Evolutionary conservation across 257 asterid species (phyloP).

Genomic region (Datura wrightii): DNA sequence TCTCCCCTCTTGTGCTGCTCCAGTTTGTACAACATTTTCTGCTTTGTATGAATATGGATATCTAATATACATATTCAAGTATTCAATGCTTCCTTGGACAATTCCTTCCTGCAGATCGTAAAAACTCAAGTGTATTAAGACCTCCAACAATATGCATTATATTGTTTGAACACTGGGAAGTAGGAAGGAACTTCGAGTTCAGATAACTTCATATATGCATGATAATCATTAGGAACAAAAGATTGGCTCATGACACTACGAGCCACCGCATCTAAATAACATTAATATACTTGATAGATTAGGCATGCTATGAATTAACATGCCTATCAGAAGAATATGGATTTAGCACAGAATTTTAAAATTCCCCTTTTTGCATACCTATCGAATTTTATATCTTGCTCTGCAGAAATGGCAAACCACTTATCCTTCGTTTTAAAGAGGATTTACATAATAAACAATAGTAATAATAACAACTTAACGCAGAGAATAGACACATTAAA

Average conservation of each 20-base stretch:
- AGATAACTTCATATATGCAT: not conserved
- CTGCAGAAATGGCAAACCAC: not conserved
- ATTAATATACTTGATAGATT: not conserved
- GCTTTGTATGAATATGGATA: not conserved
- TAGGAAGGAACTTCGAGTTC: not conserved
- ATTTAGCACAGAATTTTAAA: not conserved
- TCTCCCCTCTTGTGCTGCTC: conserved; percentile 12
- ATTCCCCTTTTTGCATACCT: not conserved
- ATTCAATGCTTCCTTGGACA: not conserved
- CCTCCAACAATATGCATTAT: not conserved
- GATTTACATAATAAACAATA: too few relatives aligned
- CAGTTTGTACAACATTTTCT: not conserved
- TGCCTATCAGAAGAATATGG: not conserved
- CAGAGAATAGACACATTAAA: too few relatives aligned
- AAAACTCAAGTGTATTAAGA: not conserved
- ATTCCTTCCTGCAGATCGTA: not conserved
- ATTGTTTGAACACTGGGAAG: not conserved
- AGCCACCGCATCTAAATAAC: not conserved
- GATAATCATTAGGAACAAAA: not conserved
- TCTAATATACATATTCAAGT: not conserved
- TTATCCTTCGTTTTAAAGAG: too few relatives aligned
- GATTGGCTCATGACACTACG: not conserved
- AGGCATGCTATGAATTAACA: not conserved
- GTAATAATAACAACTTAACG: too few relatives aligned
- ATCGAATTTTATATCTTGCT: not conserved